These are phyloP conservation scores for Anethum foeniculum DNA, from an alignment of 140 eudicot species.

Conservation along the genomic window DNA sequence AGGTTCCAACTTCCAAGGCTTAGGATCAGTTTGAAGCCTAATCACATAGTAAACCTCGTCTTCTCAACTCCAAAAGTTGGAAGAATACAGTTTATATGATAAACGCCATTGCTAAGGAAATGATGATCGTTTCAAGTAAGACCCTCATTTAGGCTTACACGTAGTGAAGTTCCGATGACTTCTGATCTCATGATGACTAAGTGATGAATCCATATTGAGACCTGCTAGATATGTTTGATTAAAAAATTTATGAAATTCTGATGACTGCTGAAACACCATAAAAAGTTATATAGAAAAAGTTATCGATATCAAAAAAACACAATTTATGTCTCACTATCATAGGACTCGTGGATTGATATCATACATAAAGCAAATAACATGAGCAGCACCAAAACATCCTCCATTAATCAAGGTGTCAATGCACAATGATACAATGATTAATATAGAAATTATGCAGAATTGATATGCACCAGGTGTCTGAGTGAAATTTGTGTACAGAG, in stretches of 20 bases:
- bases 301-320: not conserved
- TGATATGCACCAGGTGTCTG: not conserved
- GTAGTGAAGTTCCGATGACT: not conserved
- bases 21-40: not conserved
- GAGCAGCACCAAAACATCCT: not conserved
- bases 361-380: not conserved
- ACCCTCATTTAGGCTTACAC: not conserved
- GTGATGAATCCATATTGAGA: not conserved
- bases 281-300: not conserved
- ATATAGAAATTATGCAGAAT: not conserved
- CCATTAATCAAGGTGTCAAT: not conserved
- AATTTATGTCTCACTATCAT: not conserved
- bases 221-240: not conserved
- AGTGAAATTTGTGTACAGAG: not conserved
- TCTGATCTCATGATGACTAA: not conserved
- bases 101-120: not conserved
- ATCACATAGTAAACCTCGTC: not conserved
- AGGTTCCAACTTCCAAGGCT: not conserved
- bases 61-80: not conserved
- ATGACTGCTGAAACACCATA: not conserved
- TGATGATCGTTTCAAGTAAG: not conserved
- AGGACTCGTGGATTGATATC: not conserved
- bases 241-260: too few relatives aligned
- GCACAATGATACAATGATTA: not conserved
- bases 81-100: not conserved